These are phyloP conservation scores for Backusella morwellensis DNA, from an alignment of 192 early-diverging fungal species.

Conservation along the genomic window DNA sequence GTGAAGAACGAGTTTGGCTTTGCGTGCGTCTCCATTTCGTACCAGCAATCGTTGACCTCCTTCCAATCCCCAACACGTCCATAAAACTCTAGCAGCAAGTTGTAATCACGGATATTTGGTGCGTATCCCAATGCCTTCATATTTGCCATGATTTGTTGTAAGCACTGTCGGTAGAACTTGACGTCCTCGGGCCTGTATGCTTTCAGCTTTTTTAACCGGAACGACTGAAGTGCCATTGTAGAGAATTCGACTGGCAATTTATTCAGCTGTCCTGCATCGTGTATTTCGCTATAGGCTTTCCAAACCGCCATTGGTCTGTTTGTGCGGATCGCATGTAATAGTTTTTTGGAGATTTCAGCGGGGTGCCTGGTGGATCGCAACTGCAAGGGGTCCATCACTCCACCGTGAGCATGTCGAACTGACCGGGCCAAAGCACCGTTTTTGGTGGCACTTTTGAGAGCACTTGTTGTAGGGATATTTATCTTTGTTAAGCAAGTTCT, in stretches of 20 bases:
- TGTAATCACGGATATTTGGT: slow-evolving; percentile 37
- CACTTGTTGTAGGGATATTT: neutral
- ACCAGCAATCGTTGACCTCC: slow-evolving; percentile 20
- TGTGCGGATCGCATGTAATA: slow-evolving; percentile 22
- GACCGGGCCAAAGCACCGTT: neutral
- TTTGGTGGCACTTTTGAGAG: neutral
- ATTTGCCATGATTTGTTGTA: slow-evolving; percentile 16
- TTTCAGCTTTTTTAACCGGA: slow-evolving; percentile 18
- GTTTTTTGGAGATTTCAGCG: neutral
- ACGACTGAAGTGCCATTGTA: slow-evolving; percentile 28
- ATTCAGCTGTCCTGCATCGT: slow-evolving; percentile 17
- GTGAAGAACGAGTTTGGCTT: neutral
- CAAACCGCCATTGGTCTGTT: slow-evolving; percentile 28
- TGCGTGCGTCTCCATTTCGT: slow-evolving; percentile 4
- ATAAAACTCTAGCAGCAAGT: slow-evolving; percentile 34
- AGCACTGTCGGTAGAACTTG: slow-evolving; percentile 17
- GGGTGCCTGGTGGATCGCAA: slow-evolving; percentile 1
- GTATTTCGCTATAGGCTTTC: slow-evolving; percentile 25
- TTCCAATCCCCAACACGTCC: slow-evolving; percentile 30
- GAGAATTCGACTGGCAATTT: slow-evolving; percentile 25
- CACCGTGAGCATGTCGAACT: slow-evolving; percentile 11
- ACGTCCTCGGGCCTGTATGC: slow-evolving; percentile 25
- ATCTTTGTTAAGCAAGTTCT: neutral
- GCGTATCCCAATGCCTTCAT: slow-evolving; percentile 15
- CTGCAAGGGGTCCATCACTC: slow-evolving; percentile 5